Base-by-base conservation (phyloP, 805 yeast genomes). In the Candida suzukii region DNA sequence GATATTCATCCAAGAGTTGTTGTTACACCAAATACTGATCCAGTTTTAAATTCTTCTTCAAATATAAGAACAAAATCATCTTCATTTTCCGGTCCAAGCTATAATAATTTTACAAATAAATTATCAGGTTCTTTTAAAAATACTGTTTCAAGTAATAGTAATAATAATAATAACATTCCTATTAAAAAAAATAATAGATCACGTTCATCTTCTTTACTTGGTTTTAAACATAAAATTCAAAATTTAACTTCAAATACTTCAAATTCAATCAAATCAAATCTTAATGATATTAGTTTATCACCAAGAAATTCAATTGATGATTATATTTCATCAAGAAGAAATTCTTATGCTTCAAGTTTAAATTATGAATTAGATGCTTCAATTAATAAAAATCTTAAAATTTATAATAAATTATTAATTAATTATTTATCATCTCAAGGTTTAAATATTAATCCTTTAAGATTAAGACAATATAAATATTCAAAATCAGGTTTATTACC, bases 371-470 rank as follows among this genome's bases (percentile, higher is more conserved):
- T 44, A 49, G 14, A 46, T 17, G 7, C 19, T 7, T 17, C 22
- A 31, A 33, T 33, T 7, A 33, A 33, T 21, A 20, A 7, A 2
- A 50, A 56, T 30, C 21, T 60, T 32, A 56, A 48, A 30, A 33
- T 50, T 3, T 58, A 57, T 37, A 60, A 60, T 37, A 54, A 53
- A 37, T 44, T 52, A 4, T 40, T 60, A 13, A 36, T 51, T 4
- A 41, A 42, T 3, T 60, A 52, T 41, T 35, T 60, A 18, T 28
- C 41, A 2, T 53, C 54, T 18, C 63, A 60, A 35, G 64, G 64
- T 7, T 38, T 60, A 13, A 56, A 51, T 33, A 42, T 52, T 30
- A 54, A 56, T 33, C 58, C 61, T 0, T 38, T 57, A 8, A 49
- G 41, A 38, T 44, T 60, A 41, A 50, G 47, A 34, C 42, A 50